Evolutionary conservation across 2,329 filamentous ascomycete genomes (phyloP).

Genomic region (Stagonosporopsis tanaceti): DNA sequence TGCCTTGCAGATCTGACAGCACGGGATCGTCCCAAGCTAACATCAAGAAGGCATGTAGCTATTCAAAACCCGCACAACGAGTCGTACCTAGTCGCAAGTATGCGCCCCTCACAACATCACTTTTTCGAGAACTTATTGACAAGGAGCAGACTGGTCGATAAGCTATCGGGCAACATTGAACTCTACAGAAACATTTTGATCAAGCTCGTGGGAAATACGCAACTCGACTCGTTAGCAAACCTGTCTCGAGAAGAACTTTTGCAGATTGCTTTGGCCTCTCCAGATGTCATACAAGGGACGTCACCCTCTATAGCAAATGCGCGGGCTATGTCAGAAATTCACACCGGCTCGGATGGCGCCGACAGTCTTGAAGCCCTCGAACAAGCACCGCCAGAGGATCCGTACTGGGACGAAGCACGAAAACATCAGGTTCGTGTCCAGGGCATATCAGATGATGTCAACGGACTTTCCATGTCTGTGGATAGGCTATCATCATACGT

Average conservation of each 20-base stretch:
- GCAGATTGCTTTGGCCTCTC: conserved; percentile 53
- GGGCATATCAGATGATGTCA: conserved; percentile 72
- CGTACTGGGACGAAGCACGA: conserved; percentile 71
- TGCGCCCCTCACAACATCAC: conserved; percentile 37
- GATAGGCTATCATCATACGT: conserved; percentile 72
- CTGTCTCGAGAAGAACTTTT: conserved; percentile 56
- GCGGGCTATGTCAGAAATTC: conserved; percentile 47
- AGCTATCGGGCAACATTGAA: conserved; percentile 61
- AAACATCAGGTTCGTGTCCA: conserved; percentile 54
- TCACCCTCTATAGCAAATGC: conserved; percentile 42
- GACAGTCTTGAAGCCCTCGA: conserved; percentile 69
- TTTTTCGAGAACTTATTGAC: conserved; percentile 59
- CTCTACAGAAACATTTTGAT: conserved; percentile 54
- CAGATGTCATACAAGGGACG: conserved; percentile 45
- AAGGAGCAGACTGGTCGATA: conserved; percentile 64
- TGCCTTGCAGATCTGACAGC: background rate
- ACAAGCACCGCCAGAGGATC: conserved; percentile 71
- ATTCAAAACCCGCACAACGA: conserved; percentile 80
- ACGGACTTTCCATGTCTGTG: conserved; percentile 69
- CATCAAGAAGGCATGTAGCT: conserved; percentile 66
- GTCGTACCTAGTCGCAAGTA: conserved; percentile 81
- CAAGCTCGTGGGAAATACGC: conserved; percentile 54
- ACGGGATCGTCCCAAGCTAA: conserved; percentile 1
- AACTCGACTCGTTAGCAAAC: conserved; percentile 50
- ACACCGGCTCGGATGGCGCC: conserved; percentile 56